Conservation (phyloP, 345 rosid genomes). For the Punica granatum region DNA sequence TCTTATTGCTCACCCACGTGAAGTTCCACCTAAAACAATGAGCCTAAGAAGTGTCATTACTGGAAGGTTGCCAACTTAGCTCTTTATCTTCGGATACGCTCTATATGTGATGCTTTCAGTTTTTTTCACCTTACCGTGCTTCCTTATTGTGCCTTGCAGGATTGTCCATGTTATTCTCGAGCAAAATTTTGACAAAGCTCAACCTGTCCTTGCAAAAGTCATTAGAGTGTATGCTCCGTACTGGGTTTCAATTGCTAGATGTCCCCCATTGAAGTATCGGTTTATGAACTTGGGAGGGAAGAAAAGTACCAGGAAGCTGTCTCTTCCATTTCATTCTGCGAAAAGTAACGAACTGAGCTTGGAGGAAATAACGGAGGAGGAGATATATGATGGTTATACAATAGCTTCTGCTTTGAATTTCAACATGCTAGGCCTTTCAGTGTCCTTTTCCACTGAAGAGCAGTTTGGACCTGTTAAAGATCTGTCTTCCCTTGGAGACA, state of each 20-base stretch:
- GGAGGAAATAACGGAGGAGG: slow-evolving; percentile 72
- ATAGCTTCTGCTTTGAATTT: slow-evolving; percentile 93
- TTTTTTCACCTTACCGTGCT: slow-evolving; percentile 4
- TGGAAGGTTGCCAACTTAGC: slow-evolving; percentile 56
- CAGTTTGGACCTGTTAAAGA: slow-evolving; percentile 69
- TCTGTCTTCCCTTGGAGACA: slow-evolving; percentile 85
- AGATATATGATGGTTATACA: slow-evolving; percentile 72
- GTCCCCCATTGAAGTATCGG: slow-evolving; percentile 69
- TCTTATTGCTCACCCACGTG: slow-evolving; percentile 73
- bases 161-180: slow-evolving; percentile 73
- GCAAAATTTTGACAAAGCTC: slow-evolving; percentile 68
- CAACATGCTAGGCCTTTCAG: slow-evolving; percentile 55
- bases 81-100: slow-evolving; percentile 7
- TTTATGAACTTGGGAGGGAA: slow-evolving; percentile 49
- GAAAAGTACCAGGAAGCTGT: slow-evolving; percentile 40
- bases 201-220: slow-evolving; percentile 39
- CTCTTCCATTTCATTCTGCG: slow-evolving; percentile 46
- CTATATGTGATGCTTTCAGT: slow-evolving; percentile 7
- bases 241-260: slow-evolving; percentile 83
- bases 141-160: slow-evolving; percentile 42
- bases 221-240: slow-evolving; percentile 82
- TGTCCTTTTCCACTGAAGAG: slow-evolving; percentile 47
- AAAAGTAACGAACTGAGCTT: slow-evolving; percentile 28
- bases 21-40: slow-evolving; percentile 68
- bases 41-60: slow-evolving; percentile 73